Percentiles rank a stretch among this genome's conserved stretches.
These are phyloP conservation scores for Gossypium davidsonii DNA, from an alignment of 441 rosid species.

Conservation along the genomic window DNA sequence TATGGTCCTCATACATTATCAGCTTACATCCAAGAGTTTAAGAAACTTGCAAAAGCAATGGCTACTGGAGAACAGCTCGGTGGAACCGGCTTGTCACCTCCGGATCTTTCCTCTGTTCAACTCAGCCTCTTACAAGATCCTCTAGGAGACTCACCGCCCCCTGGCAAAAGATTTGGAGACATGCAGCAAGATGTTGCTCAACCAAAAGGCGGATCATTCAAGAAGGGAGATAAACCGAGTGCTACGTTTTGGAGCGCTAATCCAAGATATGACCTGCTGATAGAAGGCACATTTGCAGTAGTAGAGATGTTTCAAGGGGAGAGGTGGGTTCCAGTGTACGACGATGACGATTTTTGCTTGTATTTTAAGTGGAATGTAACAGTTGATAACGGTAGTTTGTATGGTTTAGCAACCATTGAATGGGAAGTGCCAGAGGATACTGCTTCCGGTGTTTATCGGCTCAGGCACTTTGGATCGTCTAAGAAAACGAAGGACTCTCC, in stretches of 20 bases:
- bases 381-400: conserved; percentile 21
- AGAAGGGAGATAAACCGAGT: conserved; percentile 32
- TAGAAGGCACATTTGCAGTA: conserved; percentile 52
- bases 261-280: conserved; percentile 50
- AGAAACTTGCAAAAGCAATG: conserved; percentile 41
- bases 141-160: conserved; percentile 34
- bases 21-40: conserved; percentile 53
- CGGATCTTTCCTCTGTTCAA: conserved; percentile 44
- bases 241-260: conserved; percentile 52
- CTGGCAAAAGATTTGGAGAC: conserved; percentile 40
- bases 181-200: conserved; percentile 30
- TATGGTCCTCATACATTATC: conserved; percentile 57
- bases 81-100: conserved; percentile 28
- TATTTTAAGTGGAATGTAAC: conserved; percentile 35
- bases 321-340: conserved; percentile 40
- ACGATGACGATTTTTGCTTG: conserved; percentile 57
- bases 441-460: conserved; percentile 34
- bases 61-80: conserved; percentile 26
- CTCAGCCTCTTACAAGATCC: conserved; percentile 31
- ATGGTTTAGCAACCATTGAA: conserved; percentile 40
- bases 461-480: conserved; percentile 50
- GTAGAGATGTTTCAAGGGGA: conserved; percentile 44
- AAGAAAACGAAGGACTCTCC: conserved; percentile 27
- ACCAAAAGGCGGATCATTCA: conserved; percentile 30
- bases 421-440: conserved; percentile 42